Evolutionary conservation across 768 basidiomycete genomes (phyloP), one percentile per base, ranked within the genome.

Genomic region (Lentinula aciculospora): DNA sequence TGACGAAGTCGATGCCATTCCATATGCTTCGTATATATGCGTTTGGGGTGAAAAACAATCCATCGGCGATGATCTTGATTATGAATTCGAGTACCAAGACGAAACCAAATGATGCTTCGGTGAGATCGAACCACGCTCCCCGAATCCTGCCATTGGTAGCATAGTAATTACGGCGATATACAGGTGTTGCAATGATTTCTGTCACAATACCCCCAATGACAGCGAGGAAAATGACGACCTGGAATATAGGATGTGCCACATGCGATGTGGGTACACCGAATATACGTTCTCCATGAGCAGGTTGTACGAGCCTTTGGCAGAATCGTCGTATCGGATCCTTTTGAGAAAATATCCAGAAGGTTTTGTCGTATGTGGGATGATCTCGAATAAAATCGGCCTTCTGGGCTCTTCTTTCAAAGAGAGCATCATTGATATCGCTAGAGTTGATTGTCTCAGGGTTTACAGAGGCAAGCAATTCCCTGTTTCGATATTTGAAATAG

Each of bases 31-130:
- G 86, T 28, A 97, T 69, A 67, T 98, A 98, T 0, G 94, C 93
- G 64, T 94, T 94, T 0, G 94, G 94, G 0, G 90, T 86, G 72
- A 94, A 94, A 13, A 89, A 66, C 69, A 96, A 89, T 0, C 96
- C 96, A 66, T 98, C 96, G 1, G 96, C 96, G 47, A 93, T 74
- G 67, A 94, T 72, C 72, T 98, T 98, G 83, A 97, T 84, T 61
- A 88, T 54, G 64, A 94, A 94, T 66, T 98, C 96, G 57, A 85
- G 62, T 44, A 95, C 72, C 21, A 96, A 83, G 4, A 78, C 72
- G 61, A 87, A 71, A 0, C 86, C 88, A 58, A 97, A 87, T 0
- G 80, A 72, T 0, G 81, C 75, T 67, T 97, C 94, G 3, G 86
- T 81, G 53, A 95, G 73, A 66, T 91, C 88, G 69, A 94, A 98